phyloP scores from a whole-genome alignment of 139 green algal species.

The Auxenochlorella pyrenoidosa region DNA sequence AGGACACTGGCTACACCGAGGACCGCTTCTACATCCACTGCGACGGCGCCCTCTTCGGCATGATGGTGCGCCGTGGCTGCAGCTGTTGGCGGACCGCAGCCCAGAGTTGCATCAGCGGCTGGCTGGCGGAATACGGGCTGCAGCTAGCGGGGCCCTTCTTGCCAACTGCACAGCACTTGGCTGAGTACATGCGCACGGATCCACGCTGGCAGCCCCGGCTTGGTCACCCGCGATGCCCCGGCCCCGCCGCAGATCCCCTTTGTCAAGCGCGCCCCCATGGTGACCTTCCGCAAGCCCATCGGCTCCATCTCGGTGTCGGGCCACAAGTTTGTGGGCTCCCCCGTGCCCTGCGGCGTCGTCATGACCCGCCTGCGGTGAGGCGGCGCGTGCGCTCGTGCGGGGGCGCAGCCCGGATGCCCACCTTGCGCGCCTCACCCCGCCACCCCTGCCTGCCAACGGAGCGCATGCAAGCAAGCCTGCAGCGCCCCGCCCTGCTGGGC shows the following conservation, averaged over 20 bases:
- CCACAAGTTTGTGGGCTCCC: conserved; percentile 97
- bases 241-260: conserved; percentile 80
- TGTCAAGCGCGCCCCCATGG: conserved; percentile 88
- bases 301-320: conserved; percentile 90
- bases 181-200: no score
- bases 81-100: no score
- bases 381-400: not conserved
- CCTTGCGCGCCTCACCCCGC: no score
- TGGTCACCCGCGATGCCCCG: no score
- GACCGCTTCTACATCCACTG: conserved; percentile 99
- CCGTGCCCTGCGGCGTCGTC: conserved; percentile 91
- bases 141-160: no score
- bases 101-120: no score
- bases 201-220: no score
- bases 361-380: conserved; percentile 75
- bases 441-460: not conserved
- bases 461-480: not conserved
- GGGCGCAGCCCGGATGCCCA: no score
- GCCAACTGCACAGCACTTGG: not conserved
- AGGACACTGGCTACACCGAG: conserved; percentile 82
- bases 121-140: not conserved
- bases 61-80: conserved; percentile 74
- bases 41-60: conserved; percentile 92
- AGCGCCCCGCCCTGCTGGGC: no score
- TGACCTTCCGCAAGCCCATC: conserved; percentile 98